Evolutionary conservation across 1,284 basidiomycete genomes (phyloP).

Genomic region (Cystobasidiaceae sp.): DNA sequence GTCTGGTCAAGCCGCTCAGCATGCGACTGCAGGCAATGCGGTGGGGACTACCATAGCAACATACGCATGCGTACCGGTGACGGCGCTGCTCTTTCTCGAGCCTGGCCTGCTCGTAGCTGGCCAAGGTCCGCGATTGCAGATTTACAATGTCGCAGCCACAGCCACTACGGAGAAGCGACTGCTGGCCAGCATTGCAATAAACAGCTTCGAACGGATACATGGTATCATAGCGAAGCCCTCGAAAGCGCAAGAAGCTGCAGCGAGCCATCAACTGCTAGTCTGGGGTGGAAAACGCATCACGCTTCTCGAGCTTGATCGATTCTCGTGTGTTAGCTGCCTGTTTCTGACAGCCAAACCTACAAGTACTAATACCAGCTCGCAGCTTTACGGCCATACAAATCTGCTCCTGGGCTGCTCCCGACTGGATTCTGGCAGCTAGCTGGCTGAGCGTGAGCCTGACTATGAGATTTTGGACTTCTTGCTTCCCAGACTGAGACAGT

Average conservation of each 20-base stretch:
- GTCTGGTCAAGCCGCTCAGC: background rate
- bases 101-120: constrained; percentile 13
- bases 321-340: background rate
- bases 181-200: too few species aligned
- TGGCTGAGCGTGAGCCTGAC: constrained; percentile 3
- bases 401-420: background rate
- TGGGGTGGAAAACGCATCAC: constrained; percentile 20
- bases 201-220: constrained; percentile 17
- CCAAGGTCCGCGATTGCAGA: constrained; percentile 15
- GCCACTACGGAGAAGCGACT: background rate
- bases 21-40: background rate
- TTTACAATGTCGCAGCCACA: background rate
- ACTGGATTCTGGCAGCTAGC: constrained; percentile 22
- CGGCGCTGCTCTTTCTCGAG: constrained; percentile 10
- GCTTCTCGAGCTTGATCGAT: background rate
- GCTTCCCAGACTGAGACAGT: background rate
- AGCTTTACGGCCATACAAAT: background rate
- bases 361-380: background rate
- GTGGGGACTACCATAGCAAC: background rate
- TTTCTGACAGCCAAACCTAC: background rate
- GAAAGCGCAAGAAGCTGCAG: background rate
- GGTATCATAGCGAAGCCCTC: background rate
- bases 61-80: constrained; percentile 15
- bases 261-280: background rate
- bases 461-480: background rate